phyloP scores from a whole-genome alignment of 495 filamentous ascomycete genomes.

The Lophium mytilinum region DNA sequence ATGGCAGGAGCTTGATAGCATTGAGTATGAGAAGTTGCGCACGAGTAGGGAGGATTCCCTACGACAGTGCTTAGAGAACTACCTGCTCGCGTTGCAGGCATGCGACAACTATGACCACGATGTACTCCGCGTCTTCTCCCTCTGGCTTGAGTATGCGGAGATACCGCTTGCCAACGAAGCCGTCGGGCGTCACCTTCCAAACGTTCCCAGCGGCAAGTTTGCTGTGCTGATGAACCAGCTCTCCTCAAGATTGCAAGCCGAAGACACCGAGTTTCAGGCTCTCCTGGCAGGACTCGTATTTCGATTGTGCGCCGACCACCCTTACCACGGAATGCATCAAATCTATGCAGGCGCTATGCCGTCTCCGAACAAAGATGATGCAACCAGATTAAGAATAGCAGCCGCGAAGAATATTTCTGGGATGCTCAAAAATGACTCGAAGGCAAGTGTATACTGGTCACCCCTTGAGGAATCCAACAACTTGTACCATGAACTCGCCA shows the following conservation, averaged over 20 bases:
- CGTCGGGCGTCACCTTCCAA: conserved; percentile 56
- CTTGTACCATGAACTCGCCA: conserved; percentile 64
- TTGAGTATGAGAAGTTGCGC: conserved; percentile 71
- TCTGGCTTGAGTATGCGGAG: conserved; percentile 82
- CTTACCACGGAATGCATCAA: conserved; percentile 93
- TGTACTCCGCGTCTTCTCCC: conserved; percentile 83
- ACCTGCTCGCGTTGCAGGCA: conserved; percentile 73
- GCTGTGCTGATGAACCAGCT: conserved; percentile 92
- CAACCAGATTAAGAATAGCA: conserved; percentile 58
- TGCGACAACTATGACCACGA: conserved; percentile 85
- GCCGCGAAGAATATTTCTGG: conserved; percentile 62
- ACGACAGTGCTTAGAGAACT: conserved; percentile 84
- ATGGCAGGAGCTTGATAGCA: conserved; percentile 84
- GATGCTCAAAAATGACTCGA: conserved; percentile 45
- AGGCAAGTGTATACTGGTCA: conserved; percentile 47
- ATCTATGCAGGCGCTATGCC: conserved; percentile 68
- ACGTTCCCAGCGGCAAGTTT: conserved; percentile 86
- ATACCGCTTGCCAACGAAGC: conserved; percentile 65
- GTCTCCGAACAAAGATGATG: conserved; percentile 54
- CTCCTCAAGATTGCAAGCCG: conserved; percentile 75
- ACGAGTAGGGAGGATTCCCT: conserved; percentile 71
- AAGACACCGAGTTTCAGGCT: conserved; percentile 59
- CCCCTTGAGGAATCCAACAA: conserved; percentile 64
- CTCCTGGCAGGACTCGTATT: conserved; percentile 63
- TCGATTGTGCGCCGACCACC: conserved; percentile 82